Base-by-base conservation (phyloP, 371 early-diverging fungal species). In the Apophysomyces variabilis region DNA sequence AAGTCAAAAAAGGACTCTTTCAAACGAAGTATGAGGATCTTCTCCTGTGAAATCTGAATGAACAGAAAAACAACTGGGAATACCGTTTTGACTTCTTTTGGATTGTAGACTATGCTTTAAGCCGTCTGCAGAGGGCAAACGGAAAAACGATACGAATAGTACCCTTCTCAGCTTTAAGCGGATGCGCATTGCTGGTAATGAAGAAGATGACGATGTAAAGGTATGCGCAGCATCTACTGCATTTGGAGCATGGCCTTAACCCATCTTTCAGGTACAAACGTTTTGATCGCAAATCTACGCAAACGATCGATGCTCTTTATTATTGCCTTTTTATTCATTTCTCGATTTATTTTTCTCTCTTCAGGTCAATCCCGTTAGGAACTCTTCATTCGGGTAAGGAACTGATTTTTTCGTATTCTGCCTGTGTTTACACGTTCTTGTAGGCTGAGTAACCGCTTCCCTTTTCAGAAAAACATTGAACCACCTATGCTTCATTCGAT, bases 401-500 rank as follows among this genome's bases (percentile, higher is more conserved):
- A 18, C 21, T n/a, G 54, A 18, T 50, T 21, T 21, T 9, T 8
- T 18, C 16, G 11, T 8, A 21, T 50, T 21, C 7, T 50, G 8
- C 46, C 16, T 45, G 46, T 45, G 16, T 3, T 26, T 26, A 26
- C 3, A 50, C 9, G n/a, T 50, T 50, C 1, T 21, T n/a, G 21
- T 50, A 50, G 54, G 21, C 4, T 21, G 54, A 26, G 21, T 21
- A 16, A 50, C 21, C 21, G 54, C 16, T 8, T 18, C 9, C n/a
- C 18, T 14, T 47, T 50, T 26, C 9, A 11, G 21, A 50, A 21
- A 21, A 21, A 0, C 13, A 59, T 54, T 38, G 59, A 61, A 36
- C 79, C 77, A 36, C 81, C 81, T 13, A 59, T 47, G 6, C 44
- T 78, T 18, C 39, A 32, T 7, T 63, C 58, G 2, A 69, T 82